phyloP scores from a whole-genome alignment of 2,329 filamentous ascomycete species.

The Colletotrichum eremochloae region DNA sequence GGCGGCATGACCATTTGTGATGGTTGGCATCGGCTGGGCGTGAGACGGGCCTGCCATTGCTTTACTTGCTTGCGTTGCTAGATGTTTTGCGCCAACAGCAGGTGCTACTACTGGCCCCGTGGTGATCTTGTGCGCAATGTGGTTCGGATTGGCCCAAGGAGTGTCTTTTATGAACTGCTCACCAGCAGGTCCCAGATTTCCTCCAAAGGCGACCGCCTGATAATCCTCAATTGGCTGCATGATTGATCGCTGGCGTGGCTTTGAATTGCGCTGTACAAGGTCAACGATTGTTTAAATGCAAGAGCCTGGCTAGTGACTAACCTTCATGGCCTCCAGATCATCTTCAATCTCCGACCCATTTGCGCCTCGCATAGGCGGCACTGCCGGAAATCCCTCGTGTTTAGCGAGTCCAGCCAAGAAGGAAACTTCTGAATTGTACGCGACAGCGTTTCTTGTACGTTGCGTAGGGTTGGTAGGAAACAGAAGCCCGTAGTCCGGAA shows the following conservation, averaged over 20 bases:
- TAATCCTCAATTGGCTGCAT: conserved; percentile 61
- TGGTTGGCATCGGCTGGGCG: conserved; percentile 8
- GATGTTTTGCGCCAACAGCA: conserved; percentile 32
- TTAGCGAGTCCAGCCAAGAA: conserved; percentile 92
- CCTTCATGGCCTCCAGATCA: conserved; percentile 90
- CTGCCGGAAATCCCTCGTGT: conserved; percentile 95
- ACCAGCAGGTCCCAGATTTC: conserved; percentile 74
- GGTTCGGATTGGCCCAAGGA: conserved; percentile 92
- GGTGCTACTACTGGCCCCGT: conserved; percentile 48
- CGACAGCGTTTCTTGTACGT: conserved; percentile 85
- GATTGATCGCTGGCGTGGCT: conserved; percentile 53
- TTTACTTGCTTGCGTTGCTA: conserved; percentile 37
- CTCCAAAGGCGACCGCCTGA: conserved; percentile 61
- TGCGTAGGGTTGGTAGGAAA: conserved; percentile 83
- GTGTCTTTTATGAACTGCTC: conserved; percentile 92
- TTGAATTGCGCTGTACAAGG: conserved; percentile 31
- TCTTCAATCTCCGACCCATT: conserved; percentile 82
- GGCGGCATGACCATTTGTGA: conserved; percentile 33
- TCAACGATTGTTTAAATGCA: background rate
- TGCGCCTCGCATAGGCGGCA: conserved; percentile 84
- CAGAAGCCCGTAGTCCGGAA: conserved; percentile 84
- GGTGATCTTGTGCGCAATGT: conserved; percentile 73
- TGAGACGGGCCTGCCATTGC: conserved; percentile 27
- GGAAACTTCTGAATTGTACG: conserved; percentile 96
- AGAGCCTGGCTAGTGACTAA: conserved; percentile 53